These are phyloP conservation scores for Cutaneotrichosporon spelunceum DNA, from an alignment of 1,284 basidiomycete species.

Conservation along the genomic window DNA sequence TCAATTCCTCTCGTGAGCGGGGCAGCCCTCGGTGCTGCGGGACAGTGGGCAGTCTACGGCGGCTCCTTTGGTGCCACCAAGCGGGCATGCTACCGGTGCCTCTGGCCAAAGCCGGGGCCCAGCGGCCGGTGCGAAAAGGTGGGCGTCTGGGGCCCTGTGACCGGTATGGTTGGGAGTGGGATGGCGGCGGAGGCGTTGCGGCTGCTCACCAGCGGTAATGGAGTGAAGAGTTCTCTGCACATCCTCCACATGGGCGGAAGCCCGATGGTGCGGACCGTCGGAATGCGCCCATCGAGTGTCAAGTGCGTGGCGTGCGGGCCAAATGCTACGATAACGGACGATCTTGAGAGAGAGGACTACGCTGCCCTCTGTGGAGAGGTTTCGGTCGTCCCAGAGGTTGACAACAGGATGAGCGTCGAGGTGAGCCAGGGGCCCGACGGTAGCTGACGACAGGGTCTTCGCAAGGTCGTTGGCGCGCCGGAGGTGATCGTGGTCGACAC, in stretches of 20 bases:
- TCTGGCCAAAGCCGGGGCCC: conserved; percentile 70
- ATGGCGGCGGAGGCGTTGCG: conserved; percentile 90
- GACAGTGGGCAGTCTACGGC: conserved; percentile 77
- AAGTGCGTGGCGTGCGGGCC: conserved; percentile 44
- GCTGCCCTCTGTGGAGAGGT: conserved; percentile 56
- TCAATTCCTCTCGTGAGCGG: conserved; percentile 81
- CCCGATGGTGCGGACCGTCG: conserved; percentile 76
- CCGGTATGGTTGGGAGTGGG: conserved; percentile 83
- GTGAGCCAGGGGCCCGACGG: conserved; percentile 10
- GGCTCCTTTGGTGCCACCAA: conserved; percentile 39
- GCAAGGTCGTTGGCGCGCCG: neutral
- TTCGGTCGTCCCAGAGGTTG: conserved; percentile 23
- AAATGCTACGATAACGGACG: conserved; percentile 28
- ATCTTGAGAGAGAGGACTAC: conserved; percentile 58
- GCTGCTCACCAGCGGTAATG: conserved; percentile 63
- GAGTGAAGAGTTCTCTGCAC: conserved; percentile 57
- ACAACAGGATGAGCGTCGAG: conserved; percentile 36
- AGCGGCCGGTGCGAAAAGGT: conserved; percentile 74
- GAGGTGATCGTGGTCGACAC: conserved; percentile 69
- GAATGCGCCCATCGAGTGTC: conserved; percentile 61
- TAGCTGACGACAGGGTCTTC: conserved; percentile 15
- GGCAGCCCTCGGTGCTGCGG: conserved; percentile 87
- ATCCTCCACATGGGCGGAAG: conserved; percentile 32
- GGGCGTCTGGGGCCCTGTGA: conserved; percentile 85
- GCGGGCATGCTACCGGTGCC: conserved; percentile 90